phyloP scores from a whole-genome alignment of 805 yeast species.

The Wickerhamomyces bovis region DNA sequence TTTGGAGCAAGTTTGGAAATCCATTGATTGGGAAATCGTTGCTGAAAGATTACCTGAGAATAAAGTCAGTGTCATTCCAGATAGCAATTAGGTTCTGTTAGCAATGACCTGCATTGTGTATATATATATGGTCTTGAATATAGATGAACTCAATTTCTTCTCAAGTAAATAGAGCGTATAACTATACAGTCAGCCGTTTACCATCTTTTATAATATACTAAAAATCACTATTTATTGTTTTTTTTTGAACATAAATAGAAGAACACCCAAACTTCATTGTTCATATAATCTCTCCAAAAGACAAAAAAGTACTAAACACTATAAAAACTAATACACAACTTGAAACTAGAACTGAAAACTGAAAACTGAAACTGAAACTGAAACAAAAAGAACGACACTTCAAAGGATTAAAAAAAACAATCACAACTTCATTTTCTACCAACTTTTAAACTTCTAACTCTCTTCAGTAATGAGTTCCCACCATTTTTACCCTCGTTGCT shows the following conservation, averaged over 20 bases:
- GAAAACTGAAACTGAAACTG: not conserved
- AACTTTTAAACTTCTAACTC: constrained; percentile 88
- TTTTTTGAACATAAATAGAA: not conserved
- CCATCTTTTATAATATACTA: no score
- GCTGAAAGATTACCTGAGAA: constrained; percentile 27
- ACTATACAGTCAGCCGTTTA: no score
- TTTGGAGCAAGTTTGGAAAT: constrained; percentile 59
- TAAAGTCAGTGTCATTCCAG: constrained; percentile 1
- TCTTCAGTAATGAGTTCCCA: constrained; percentile 61
- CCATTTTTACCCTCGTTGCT: constrained; percentile 16
- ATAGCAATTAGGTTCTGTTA: not conserved
- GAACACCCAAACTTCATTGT: not conserved
- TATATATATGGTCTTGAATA: not conserved
- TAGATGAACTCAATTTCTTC: not conserved
- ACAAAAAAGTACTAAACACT: not conserved
- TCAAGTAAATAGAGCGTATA: no score
- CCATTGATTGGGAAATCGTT: constrained; percentile 67
- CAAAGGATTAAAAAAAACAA: not conserved
- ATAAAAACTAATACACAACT: not conserved
- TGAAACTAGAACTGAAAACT: not conserved
- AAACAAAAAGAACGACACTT: not conserved
- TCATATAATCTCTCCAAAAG: not conserved
- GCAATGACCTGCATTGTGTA: not conserved
- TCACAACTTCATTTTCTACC: constrained; percentile 31
- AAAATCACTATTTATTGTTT: not conserved